A percentile compares a stretch with the other conserved stretches of the same genome.
phyloP scores from a whole-genome alignment of 2,329 filamentous ascomycete species.

The Diaporthe eres region DNA sequence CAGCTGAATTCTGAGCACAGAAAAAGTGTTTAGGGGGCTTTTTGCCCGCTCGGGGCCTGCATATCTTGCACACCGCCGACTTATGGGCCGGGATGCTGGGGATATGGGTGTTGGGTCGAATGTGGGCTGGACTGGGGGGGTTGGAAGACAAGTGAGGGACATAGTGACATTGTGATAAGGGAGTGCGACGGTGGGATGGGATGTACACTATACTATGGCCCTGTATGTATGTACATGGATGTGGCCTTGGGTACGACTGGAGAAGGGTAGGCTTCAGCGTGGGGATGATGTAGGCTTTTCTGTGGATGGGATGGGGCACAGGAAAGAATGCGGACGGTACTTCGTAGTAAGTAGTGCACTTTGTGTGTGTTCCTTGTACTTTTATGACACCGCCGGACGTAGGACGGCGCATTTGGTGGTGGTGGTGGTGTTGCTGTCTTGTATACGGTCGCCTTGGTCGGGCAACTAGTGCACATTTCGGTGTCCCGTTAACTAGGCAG shows the following conservation, averaged over 20 bases:
- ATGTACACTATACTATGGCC: background rate
- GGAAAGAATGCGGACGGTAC: background rate
- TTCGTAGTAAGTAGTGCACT: background rate
- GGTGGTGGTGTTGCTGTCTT: background rate
- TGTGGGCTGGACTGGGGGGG: background rate
- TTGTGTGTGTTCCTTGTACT: background rate
- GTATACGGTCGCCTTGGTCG: background rate
- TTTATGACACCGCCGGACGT: background rate
- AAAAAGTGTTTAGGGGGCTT: background rate
- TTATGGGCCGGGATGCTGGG: constrained; percentile 22
- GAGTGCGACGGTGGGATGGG: background rate
- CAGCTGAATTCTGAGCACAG: background rate
- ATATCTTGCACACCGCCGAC: constrained; percentile 22
- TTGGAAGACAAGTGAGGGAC: background rate
- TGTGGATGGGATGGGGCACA: background rate
- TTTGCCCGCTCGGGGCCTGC: background rate
- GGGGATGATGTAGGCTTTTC: background rate
- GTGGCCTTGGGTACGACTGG: constrained; percentile 7
- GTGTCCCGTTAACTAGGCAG: background rate
- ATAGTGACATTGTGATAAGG: constrained; percentile 21
- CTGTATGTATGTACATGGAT: background rate
- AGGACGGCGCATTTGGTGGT: background rate
- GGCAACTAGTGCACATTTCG: background rate
- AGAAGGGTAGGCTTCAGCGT: constrained; percentile 19
- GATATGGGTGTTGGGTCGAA: background rate